These are phyloP conservation scores for Pseudoturritis turrita DNA, from an alignment of 345 rosid species.

Conservation along the genomic window DNA sequence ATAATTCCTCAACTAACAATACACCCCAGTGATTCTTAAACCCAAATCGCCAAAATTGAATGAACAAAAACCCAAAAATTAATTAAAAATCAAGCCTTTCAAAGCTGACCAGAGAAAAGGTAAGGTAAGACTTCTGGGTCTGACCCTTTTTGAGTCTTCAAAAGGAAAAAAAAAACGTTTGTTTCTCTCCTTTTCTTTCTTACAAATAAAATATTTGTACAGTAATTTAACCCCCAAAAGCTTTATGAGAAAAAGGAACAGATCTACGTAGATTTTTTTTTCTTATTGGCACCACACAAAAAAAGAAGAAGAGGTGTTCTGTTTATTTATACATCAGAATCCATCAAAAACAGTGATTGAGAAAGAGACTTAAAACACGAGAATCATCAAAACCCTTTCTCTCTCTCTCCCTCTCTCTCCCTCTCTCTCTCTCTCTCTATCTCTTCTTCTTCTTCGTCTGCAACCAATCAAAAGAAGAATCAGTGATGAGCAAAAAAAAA, in stretches of 20 bases:
- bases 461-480: constrained; percentile 19
- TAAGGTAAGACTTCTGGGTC: constrained; percentile 22
- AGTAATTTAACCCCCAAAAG: constrained; percentile 11
- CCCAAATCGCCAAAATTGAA: constrained; percentile 19
- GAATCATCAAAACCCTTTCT: constrained; percentile 22
- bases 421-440: no score
- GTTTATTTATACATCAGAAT: constrained; percentile 7
- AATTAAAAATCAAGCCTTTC: constrained; percentile 15
- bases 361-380: constrained; percentile 30
- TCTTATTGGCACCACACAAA: not conserved
- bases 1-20: not conserved
- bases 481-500: not conserved
- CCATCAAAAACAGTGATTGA: constrained; percentile 22
- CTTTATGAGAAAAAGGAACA: constrained; percentile 7
- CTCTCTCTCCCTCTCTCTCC: not conserved
- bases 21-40: constrained; percentile 3
- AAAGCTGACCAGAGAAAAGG: constrained; percentile 29
- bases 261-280: constrained; percentile 32
- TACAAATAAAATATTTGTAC: constrained; percentile 8
- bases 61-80: not conserved
- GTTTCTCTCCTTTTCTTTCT: constrained; percentile 2
- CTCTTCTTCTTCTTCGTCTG: constrained; percentile 8
- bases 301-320: not conserved
- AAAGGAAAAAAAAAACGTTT: not conserved
- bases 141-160: constrained; percentile 15